These are phyloP conservation scores for Rhynchospora tenuis DNA, from an alignment of 176 grass and related monocot species.

Conservation along the genomic window DNA sequence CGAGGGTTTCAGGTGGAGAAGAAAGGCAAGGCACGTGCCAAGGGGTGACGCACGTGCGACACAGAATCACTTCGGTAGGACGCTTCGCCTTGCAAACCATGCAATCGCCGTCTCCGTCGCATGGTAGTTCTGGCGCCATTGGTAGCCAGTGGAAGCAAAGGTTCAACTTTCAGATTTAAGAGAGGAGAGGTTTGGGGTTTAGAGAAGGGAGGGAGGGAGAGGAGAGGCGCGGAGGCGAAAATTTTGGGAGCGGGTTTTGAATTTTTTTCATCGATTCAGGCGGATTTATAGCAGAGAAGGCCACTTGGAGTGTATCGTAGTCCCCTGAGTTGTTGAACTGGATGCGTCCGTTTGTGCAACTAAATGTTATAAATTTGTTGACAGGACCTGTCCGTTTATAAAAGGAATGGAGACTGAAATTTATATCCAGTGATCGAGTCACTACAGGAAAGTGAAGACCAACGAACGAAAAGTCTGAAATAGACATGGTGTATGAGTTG, in stretches of 20 bases:
- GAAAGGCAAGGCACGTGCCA: slow-evolving; percentile 89
- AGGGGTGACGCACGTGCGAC: slow-evolving; percentile 65
- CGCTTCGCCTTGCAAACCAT: slow-evolving; percentile 50
- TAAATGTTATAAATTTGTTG: not conserved
- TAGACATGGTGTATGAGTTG: not conserved
- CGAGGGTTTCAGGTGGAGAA: slow-evolving; percentile 39
- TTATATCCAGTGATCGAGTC: too few relatives aligned
- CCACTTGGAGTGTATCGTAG: not conserved
- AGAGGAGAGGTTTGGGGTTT: not conserved
- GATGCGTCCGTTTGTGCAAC: not conserved
- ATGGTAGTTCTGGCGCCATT: slow-evolving; percentile 61
- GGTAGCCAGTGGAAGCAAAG: not conserved
- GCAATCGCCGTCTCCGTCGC: slow-evolving; percentile 83
- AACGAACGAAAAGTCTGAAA: not conserved
- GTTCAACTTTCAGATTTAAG: slow-evolving; percentile 21
- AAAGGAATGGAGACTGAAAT: not conserved
- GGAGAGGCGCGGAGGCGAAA: slow-evolving; percentile 25
- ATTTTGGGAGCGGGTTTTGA: slow-evolving; percentile 35
- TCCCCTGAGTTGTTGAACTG: not conserved
- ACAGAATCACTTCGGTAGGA: slow-evolving; percentile 44
- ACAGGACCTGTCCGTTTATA: not conserved
- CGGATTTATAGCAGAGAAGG: not conserved
- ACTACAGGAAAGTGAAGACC: not conserved
- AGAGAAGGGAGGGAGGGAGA: not conserved
- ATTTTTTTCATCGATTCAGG: slow-evolving; percentile 18